Evolutionary conservation across 495 filamentous ascomycete genomes (phyloP), one percentile per base, ranked within the genome.

Genomic region (Penicillium fimorum): DNA sequence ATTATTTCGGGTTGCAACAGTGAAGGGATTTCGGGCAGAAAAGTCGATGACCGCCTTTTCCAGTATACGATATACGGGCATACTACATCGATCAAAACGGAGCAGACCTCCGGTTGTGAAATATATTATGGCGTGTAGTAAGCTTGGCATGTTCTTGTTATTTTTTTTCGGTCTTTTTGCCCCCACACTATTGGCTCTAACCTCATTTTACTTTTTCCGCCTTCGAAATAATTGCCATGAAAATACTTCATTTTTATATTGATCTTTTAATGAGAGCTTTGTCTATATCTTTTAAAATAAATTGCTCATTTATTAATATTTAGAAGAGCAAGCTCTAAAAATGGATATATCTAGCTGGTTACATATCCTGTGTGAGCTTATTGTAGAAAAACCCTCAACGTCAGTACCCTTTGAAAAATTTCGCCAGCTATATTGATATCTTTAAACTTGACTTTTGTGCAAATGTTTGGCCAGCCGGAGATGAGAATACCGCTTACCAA

Each of bases 401-500:
- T 33, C 30, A 38, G 1, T 13, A 38, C 4, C 33, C 6, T 5
- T 50, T 7, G 47, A 50, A 17, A 13, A 17, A 38, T 27, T 27
- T 37, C 15, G 37, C 24, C 35, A 51, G 17, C 18, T 51, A 18
- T 50, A 15, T 7, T 18, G 1, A 24, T 25, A 35, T 27, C 45
- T 32, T 43, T 10, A 20, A 18, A 37, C 15, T 42, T 7, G 37
- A 37, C 24, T 55, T 27, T 22, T 27, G 4, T 10, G 27, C 15
- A 49, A 30, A 25, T 40, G 33, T 24, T 22, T 20, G 33, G 0
- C n/a, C 42, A 38, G 30, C 22, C 22, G 22, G 25, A 27, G 25
- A 2, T 6, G n/a, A 46, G 20, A 8, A 22, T 25, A 27, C 27
- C 18, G 2, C 20, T 68, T 66, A 79, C 78, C 78, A 81, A n/a